phyloP scores from a whole-genome alignment of 78 protist genomes.

The Dictyostelium firmibasis region DNA sequence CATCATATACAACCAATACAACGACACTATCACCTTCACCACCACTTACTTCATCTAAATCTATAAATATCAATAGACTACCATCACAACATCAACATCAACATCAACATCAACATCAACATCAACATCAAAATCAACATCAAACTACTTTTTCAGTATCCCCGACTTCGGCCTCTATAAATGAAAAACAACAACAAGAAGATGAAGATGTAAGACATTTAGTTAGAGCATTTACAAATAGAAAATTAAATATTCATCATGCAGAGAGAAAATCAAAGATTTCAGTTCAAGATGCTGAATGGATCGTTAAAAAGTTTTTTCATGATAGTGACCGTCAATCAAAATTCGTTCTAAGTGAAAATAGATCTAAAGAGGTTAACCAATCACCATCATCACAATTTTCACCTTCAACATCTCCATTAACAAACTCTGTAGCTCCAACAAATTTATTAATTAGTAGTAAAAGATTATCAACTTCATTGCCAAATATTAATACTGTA shows the following conservation, averaged over 20 bases:
- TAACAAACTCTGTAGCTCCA: too few species aligned
- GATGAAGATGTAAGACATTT: constrained; percentile 4
- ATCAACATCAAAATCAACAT: background rate
- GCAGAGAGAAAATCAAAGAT: constrained; percentile 22
- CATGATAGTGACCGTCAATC: background rate
- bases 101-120: background rate
- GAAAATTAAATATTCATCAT: background rate
- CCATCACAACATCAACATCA: background rate
- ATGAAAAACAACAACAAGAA: background rate
- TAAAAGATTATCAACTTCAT: background rate
- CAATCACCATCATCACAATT: background rate
- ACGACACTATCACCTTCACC: background rate
- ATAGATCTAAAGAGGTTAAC: background rate
- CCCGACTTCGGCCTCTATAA: background rate
- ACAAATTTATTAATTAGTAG: background rate
- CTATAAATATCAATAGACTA: background rate
- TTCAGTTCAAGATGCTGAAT: constrained; percentile 51
- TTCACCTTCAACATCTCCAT: background rate
- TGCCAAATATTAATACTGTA: background rate
- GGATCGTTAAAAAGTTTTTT: constrained; percentile 33
- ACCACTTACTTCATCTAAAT: background rate
- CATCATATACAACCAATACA: background rate
- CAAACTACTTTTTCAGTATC: background rate
- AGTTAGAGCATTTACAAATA: background rate
- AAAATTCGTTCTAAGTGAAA: background rate